Conservation (phyloP, 192 early-diverging fungal genomes). For the Entrophospora sp. region DNA sequence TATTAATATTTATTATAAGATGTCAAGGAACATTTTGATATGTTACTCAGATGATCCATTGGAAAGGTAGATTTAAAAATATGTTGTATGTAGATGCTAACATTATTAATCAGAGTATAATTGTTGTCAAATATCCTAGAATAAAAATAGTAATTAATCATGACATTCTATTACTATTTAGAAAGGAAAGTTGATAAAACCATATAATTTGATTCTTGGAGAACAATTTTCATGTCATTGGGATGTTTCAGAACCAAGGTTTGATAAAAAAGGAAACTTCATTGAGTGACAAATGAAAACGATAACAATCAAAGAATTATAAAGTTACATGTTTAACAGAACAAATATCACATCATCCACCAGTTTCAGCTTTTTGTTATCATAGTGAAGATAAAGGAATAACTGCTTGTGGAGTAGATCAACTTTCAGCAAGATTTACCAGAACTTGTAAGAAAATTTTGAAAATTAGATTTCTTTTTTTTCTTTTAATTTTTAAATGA, state of each 20-base stretch:
- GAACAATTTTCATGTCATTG: slow-evolving; percentile 51
- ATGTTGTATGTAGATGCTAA: slow-evolving; percentile 23
- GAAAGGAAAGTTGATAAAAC: slow-evolving; percentile 41
- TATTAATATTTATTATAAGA: too few relatives aligned
- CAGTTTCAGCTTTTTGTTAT: slow-evolving; percentile 53
- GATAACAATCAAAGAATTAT: slow-evolving; percentile 4
- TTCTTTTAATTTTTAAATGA: too few relatives aligned
- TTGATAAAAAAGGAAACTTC: slow-evolving; percentile 30
- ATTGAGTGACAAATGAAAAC: slow-evolving; percentile 18
- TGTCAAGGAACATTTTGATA: too few relatives aligned
- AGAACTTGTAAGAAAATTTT: slow-evolving; percentile 42
- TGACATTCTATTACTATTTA: background rate
- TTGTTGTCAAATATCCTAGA: background rate
- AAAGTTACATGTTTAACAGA: slow-evolving; percentile 50
- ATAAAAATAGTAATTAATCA: background rate
- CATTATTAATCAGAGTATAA: background rate
- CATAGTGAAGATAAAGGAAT: slow-evolving; percentile 54
- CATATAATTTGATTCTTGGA: slow-evolving; percentile 50
- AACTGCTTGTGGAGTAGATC: slow-evolving; percentile 57
- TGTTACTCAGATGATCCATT: slow-evolving; percentile 49
- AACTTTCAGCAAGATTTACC: slow-evolving; percentile 64
- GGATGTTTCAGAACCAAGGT: slow-evolving; percentile 30
- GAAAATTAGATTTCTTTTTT: background rate
- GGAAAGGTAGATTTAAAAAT: slow-evolving; percentile 65
- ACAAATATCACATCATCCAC: slow-evolving; percentile 55